These are phyloP conservation scores for Monilinia fructicola DNA, from an alignment of 2,329 filamentous ascomycete genomes.

Conservation along the genomic window DNA sequence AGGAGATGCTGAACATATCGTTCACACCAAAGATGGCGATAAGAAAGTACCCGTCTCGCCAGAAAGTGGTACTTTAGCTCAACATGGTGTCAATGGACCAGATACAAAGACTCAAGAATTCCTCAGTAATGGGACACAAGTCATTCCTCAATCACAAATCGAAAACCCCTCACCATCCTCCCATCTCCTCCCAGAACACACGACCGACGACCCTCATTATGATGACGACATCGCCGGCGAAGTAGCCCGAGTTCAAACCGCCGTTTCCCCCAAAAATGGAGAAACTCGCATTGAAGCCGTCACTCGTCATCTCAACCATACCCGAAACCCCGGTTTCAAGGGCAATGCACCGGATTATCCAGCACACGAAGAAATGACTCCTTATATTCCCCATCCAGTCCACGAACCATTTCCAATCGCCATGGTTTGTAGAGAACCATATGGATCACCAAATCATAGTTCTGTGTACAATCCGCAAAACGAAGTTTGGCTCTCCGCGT, in stretches of 20 bases:
- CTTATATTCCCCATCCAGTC: conserved; percentile 57
- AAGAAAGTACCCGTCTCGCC: background rate
- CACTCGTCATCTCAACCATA: conserved; percentile 65
- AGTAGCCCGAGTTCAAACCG: conserved; percentile 59
- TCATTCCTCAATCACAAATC: conserved; percentile 30
- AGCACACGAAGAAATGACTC: conserved; percentile 59
- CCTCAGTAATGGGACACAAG: conserved; percentile 35
- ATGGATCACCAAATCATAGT: conserved; percentile 61
- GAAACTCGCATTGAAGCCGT: conserved; percentile 60
- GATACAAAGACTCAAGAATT: conserved; percentile 33
- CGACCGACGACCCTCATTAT: conserved; percentile 60
- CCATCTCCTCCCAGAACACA: conserved; percentile 53
- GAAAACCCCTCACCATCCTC: conserved; percentile 28
- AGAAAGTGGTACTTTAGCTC: background rate
- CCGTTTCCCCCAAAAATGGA: conserved; percentile 49
- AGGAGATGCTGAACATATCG: conserved; percentile 35
- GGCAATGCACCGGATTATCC: conserved; percentile 55
- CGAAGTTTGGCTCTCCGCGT: conserved; percentile 68
- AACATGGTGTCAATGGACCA: conserved; percentile 25
- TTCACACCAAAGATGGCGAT: conserved; percentile 22
- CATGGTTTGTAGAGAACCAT: conserved; percentile 67
- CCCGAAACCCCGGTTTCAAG: conserved; percentile 51
- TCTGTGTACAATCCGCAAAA: conserved; percentile 70
- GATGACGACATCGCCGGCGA: conserved; percentile 62
- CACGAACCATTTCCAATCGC: conserved; percentile 67